Evolutionary conservation across 768 basidiomycete genomes (phyloP), one percentile per base, ranked within the genome.

Genomic region (Ramaria sp.): DNA sequence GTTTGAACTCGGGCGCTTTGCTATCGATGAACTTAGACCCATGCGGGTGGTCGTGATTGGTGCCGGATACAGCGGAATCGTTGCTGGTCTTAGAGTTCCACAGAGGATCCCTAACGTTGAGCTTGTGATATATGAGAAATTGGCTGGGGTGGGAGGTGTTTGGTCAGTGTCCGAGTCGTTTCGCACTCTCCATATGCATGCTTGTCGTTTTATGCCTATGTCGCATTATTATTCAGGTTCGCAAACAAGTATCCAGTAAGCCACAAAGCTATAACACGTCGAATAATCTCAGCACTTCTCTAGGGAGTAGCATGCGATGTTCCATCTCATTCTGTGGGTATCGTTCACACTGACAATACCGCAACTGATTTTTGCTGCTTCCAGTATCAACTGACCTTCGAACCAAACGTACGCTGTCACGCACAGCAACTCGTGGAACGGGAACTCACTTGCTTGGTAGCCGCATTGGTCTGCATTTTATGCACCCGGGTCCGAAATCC

Each of bases 241-340:
- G 51, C 24, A 9, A 83, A 82, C 57, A 72, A 65, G 56, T 82
- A 82, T 63, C 79, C 80, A 4, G 78, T 78, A 49, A 63, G 45
- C 51, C 48, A 27, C 34, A 37, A 50, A 49, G 31, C 30, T 57
- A 13, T 27, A 7, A 30, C 24, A 55, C 39, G 34, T 27, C 57
- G 57, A 12, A 33, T 52, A 30, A 17, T 49, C 15, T 33, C 7
- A 7, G 13, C 20, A 1, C 38, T 30, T 59, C 24, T 20, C 7
- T 63, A 80, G 72, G 80, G 81, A 9, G 64, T 82, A 10, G 74
- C 78, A n/a, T 84, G 83, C 61, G 83, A 83, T 62, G 75, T 83
- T 20, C 81, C 81, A 11, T 73, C 81, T 1, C 79, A 80, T 57
- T 73, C 71, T 39, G 80, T 81, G 63, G 59, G 75, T 61, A 51